phyloP scores from a whole-genome alignment of 495 filamentous ascomycete species.

The Cercophora samala region DNA sequence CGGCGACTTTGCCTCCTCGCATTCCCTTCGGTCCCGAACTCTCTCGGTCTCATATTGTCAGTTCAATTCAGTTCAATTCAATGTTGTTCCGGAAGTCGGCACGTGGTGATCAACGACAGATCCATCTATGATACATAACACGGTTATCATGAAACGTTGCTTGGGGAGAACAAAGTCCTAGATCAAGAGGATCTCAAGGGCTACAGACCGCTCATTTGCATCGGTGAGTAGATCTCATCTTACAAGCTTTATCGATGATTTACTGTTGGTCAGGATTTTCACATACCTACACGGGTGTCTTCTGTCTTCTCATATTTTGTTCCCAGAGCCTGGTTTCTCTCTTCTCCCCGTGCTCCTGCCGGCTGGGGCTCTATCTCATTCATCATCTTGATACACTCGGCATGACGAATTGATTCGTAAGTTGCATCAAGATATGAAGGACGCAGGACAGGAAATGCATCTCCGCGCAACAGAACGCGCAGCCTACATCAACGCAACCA shows the following conservation, averaged over 20 bases:
- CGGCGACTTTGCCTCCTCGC: background rate
- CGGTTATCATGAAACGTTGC: background rate
- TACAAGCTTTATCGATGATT: background rate
- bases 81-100: background rate
- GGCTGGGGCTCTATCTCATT: too few species aligned
- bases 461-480: too few species aligned
- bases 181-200: too few species aligned
- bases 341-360: too few species aligned
- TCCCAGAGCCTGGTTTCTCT: too few species aligned
- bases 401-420: background rate
- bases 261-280: background rate
- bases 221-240: background rate
- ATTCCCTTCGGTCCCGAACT: background rate
- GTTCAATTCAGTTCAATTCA: background rate
- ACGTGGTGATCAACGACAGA: background rate
- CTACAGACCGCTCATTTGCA: background rate
- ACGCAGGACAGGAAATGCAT: too few species aligned
- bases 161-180: background rate
- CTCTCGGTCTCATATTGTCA: background rate
- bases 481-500: too few species aligned
- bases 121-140: background rate
- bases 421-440: background rate
- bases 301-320: too few species aligned
- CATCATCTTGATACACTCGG: background rate
- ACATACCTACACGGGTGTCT: too few species aligned